Base-by-base conservation (phyloP, 352 stramenopile genomes). In the Globisporangium okanoganense region DNA sequence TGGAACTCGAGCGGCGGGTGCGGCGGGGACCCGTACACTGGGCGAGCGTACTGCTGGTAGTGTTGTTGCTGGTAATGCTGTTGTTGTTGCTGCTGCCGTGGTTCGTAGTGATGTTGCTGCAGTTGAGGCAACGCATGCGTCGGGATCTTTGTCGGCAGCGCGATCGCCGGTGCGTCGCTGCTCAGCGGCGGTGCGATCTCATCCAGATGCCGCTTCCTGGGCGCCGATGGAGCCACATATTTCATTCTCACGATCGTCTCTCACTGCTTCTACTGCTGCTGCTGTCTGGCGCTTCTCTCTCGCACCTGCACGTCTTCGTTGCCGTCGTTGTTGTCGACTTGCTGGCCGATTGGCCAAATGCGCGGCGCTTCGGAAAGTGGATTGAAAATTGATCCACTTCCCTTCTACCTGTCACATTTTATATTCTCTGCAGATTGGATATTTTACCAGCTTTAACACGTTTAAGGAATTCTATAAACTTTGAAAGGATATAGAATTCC, bases 171-270 rank as follows among this genome's bases (percentile, higher is more conserved):
- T 8, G 18, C 36, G 16, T 64, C 58, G n/a, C 24, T 58, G 38
- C 58, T 64, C 31, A 55, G 29, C 2, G 52, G n/a, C 8, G 61
- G 47, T 35, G 61, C 27, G 16, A 60, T 40, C 44, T 59, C 43
- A 8, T 66, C 61, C n/a, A 66, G 35, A 14, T 33, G 53, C n/a
- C 61, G 61, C 53, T 66, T 66, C 6, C 41, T 24, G 3, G n/a
- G 29, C 35, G 59, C 51, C 1, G 59, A 52, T 24, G 51, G 41
- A 33, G 22, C 51, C 40, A 56, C 41, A 18, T 43, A 59, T 51
- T 58, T 52, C 59, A 60, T 65, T 5, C 13, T 52, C 27, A 1
- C n/a, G 3, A 29, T 41, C 29, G 25, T 31, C 41, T 38, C 24
- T 45, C 20, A 6, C 33, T 45, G 20, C 10, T 24, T 45, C 12